Evolutionary conservation across 306 rosid genomes (phyloP), one percentile per base, ranked within the genome.

Genomic region (Abrus pulchellus): DNA sequence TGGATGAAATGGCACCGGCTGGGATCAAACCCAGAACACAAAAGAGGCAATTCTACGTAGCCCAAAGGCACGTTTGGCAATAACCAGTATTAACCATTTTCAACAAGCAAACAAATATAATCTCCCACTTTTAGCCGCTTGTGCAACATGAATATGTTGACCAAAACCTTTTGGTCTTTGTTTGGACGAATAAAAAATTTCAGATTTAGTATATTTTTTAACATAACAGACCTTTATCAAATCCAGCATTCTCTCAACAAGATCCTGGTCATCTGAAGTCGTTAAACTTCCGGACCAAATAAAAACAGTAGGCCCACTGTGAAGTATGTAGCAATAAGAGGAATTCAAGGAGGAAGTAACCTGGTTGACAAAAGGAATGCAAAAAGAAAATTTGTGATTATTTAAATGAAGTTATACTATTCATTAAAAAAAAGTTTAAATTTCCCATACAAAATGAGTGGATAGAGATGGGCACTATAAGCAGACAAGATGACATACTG

Each of bases 291-390:
- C 99, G 29, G 87, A 80, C 99, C 99, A 96, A 33, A 91, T 86
- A 89, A 89, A 89, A 87, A 90, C 76, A 32, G 89, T 81, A 72
- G 91, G 49, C 52, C 90, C 96, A 59, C 82, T 83, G 74, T 96
- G 97, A 80, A 96, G 83, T 86, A 96, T 89, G 88, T 88, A 87
- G 85, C 93, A 93, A 85, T 96, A 88, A 13, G 94, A 85, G 48
- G 99, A 96, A 87, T 93, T 96, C 94, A 96, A 92, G 85, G 99
- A 93, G 34, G 97, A 92, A 53, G 98, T 88, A 74, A 82, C 94
- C 99, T 96, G 87, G 71, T 62, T 27, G 57, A 68, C 77, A 67
- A 79, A 64, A 53, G 78, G 80, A 49, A 66, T 61, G 29, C n/a
- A 10, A 60, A 43, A 67, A 74, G 67, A 40, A 77, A 69, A 68